Evolutionary conservation across 1,139 yeast species (phyloP), one percentile per base, ranked within the genome.

Genomic region (Debaryomycetaceae sp.): DNA sequence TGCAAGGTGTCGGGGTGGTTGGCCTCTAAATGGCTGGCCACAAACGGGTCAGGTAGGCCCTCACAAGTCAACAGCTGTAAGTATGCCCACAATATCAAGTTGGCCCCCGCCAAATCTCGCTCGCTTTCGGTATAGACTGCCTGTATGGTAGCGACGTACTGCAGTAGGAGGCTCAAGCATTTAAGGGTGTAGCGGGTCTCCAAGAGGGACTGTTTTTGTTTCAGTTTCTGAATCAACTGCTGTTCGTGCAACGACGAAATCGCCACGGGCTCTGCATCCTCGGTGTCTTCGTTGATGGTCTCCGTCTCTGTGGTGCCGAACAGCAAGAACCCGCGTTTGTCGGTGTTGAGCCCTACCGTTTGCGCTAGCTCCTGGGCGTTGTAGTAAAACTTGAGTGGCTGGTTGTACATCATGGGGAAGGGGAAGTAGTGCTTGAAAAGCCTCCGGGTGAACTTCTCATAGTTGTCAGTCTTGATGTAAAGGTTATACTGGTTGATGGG

Each of bases 361-460:
- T 53, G 35, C 39, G 61, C 61, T 71, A 75, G 47, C 45, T 59
- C 48, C 46, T 59, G 51, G 38, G 91, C 88, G 12, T 51, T 42
- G 21, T 61, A 50, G 44, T 73, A 65, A 38, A 73, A 69, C 28
- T 65, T 62, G 35, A 81, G 48, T 0, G 95, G 88, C 25, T 83
- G 78, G 39, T 78, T 78, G 53, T 84, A 85, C 73, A 85, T 89
- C 80, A 84, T 76, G 4, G 95, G 95, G 56, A 85, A 85, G 3
- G 91, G 85, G 21, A 84, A 59, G 39, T 77, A 65, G 3, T 58
- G 44, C 22, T 73, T 62, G 48, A 82, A 79, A 17, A 74, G 51
- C 28, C 79, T 78, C 34, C 93, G 63, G 2, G 89, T 75, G 36
- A 70, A 75, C 11, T 61, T 49, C 42, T 78, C 88, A 51, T 82